Conservation (phyloP, 768 basidiomycete species). For the Cystobasidium tubakii region DNA sequence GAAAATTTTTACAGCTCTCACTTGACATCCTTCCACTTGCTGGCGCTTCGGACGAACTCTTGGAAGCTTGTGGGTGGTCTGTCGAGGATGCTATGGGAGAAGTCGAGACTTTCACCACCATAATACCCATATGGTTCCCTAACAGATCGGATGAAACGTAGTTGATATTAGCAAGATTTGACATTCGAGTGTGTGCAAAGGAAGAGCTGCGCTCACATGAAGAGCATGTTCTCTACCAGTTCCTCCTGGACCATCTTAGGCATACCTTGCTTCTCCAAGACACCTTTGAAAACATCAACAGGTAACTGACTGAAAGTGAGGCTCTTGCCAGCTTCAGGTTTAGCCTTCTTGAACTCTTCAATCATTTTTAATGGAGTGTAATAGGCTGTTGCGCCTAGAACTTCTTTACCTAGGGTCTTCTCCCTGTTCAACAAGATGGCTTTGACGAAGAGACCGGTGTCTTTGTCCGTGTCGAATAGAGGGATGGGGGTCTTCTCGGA, state of each 20-base stretch:
- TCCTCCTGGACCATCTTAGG: neutral
- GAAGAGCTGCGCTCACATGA: constrained; percentile 16
- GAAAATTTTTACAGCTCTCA: neutral
- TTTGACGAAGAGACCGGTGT: constrained; percentile 16
- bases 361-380: neutral
- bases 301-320: constrained; percentile 1
- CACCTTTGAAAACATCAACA: constrained; percentile 3
- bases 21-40: neutral
- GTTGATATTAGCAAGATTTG: neutral
- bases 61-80: neutral
- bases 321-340: constrained; percentile 13
- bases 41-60: neutral
- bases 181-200: too few relatives aligned
- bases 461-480: constrained; percentile 3
- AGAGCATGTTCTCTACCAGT: constrained; percentile 1
- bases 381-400: neutral
- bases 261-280: neutral
- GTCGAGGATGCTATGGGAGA: constrained; percentile 6
- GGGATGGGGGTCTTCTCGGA: neutral
- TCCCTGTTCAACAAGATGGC: neutral
- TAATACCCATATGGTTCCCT: constrained; percentile 13
- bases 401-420: constrained; percentile 8
- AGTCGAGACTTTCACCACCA: constrained; percentile 3
- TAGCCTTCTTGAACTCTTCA: neutral
- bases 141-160: too few relatives aligned